Evolutionary conservation across 148 eudicot species (phyloP).

Genomic region (Pharnaceum exiguum): DNA sequence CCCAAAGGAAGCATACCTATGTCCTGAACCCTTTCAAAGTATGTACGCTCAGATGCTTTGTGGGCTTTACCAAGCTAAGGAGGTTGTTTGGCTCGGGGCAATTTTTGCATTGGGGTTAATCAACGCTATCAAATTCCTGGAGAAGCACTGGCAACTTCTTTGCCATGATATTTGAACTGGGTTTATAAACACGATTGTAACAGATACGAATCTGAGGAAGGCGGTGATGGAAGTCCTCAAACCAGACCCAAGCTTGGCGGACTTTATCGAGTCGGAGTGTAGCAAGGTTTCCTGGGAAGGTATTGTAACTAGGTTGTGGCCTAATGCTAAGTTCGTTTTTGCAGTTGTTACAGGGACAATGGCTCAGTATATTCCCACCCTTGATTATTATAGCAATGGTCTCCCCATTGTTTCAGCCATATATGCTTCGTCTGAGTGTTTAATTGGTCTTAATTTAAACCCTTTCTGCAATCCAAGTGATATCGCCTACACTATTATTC

Average conservation of each 20-base stretch:
- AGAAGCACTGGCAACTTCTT: conserved; percentile 2
- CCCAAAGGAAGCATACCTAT: conserved; percentile 18
- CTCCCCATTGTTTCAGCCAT: conserved; percentile 11
- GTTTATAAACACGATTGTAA: background rate
- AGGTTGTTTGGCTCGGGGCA: conserved; percentile 12
- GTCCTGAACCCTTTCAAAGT: conserved; percentile 14
- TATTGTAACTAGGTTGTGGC: conserved; percentile 13
- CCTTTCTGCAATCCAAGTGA: conserved; percentile 10
- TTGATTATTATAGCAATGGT: conserved; percentile 18
- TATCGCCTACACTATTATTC: conserved; percentile 9
- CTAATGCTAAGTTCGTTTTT: conserved; percentile 6
- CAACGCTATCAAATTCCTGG: conserved; percentile 13
- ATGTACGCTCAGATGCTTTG: conserved; percentile 23
- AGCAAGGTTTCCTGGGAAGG: conserved; percentile 13
- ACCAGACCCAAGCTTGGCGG: conserved; percentile 4
- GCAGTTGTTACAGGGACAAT: conserved; percentile 14
- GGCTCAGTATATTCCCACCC: conserved; percentile 14
- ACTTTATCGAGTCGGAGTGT: conserved; percentile 8
- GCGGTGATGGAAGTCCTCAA: background rate
- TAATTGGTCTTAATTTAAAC: conserved; percentile 14
- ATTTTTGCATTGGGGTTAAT: conserved; percentile 16
- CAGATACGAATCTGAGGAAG: background rate
- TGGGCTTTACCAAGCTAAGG: conserved; percentile 5
- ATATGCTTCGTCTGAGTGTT: conserved; percentile 19
- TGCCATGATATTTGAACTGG: conserved; percentile 9